A percentile compares a stretch with the other conserved stretches of the same genome.
Conservation (phyloP, 2,329 filamentous ascomycete species). For the Aspergillus sp. region DNA sequence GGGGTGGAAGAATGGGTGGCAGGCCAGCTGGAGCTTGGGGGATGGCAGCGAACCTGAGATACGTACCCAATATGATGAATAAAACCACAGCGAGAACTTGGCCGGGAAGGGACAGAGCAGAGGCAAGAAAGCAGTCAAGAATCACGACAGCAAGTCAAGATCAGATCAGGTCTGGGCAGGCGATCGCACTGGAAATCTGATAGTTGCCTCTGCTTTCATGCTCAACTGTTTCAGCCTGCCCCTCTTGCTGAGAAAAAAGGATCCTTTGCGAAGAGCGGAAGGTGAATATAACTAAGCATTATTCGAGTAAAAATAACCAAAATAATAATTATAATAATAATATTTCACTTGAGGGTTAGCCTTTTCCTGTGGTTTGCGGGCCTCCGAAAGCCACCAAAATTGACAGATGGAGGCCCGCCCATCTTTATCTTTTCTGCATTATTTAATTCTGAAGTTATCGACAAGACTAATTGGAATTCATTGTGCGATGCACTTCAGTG, state of each 20-base stretch:
- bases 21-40: neutral
- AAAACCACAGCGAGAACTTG: neutral
- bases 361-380: conserved; percentile 11
- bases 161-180: neutral
- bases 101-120: neutral
- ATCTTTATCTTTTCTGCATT: conserved; percentile 9
- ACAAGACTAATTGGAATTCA: too few species aligned
- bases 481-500: too few species aligned
- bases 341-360: neutral
- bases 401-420: conserved; percentile 26
- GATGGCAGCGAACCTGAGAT: neutral
- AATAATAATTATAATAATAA: neutral
- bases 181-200: neutral
- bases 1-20: neutral
- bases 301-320: too few species aligned
- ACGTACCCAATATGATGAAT: conserved; percentile 2
- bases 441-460: neutral
- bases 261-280: neutral
- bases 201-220: neutral
- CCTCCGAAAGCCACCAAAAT: conserved; percentile 22
- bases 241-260: neutral
- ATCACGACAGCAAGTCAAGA: neutral
- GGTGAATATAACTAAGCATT: too few species aligned
- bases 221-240: neutral
- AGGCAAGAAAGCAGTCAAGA: neutral